Conservation (phyloP, 2,329 filamentous ascomycete species). For the Westerdykella aurantiaca region DNA sequence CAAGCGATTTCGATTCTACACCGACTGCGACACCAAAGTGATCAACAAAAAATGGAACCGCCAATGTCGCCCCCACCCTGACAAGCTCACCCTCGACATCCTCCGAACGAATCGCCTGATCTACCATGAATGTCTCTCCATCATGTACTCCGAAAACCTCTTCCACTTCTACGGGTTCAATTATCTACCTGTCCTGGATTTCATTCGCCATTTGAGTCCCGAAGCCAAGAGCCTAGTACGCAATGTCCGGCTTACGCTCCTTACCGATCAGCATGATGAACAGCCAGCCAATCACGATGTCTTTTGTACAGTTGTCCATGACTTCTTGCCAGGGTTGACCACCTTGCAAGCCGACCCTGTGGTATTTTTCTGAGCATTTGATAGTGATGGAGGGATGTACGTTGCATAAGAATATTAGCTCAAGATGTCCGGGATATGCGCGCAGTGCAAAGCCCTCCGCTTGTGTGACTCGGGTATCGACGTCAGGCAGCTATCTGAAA, state of each 20-base stretch:
- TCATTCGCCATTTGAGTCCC: constrained; percentile 35
- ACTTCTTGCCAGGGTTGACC: constrained; percentile 33
- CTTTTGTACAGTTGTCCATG: constrained; percentile 37
- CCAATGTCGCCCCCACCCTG: constrained; percentile 30
- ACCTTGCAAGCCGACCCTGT: constrained; percentile 34
- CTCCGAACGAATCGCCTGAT: constrained; percentile 35
- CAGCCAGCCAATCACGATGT: constrained; percentile 31
- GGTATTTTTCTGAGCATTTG: constrained; percentile 26
- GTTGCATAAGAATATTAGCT: too few relatives aligned
- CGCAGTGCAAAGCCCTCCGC: too few relatives aligned
- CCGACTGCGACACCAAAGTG: constrained; percentile 37
- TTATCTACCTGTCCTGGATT: constrained; percentile 37
- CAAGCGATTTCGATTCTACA: constrained; percentile 44
- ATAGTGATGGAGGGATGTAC: too few relatives aligned
- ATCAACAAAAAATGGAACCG: constrained; percentile 37
- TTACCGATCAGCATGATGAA: constrained; percentile 33
- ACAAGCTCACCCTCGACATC: constrained; percentile 31
- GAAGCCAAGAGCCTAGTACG: constrained; percentile 35
- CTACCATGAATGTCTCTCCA: constrained; percentile 35
- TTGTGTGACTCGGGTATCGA: too few relatives aligned
- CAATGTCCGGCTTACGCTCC: constrained; percentile 34
- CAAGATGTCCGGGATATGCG: too few relatives aligned
- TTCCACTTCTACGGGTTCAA: constrained; percentile 39
- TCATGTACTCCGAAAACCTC: constrained; percentile 36
- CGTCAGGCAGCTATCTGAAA: too few relatives aligned